Conservation (phyloP, 805 yeast genomes). For the Ogataea corticis region DNA sequence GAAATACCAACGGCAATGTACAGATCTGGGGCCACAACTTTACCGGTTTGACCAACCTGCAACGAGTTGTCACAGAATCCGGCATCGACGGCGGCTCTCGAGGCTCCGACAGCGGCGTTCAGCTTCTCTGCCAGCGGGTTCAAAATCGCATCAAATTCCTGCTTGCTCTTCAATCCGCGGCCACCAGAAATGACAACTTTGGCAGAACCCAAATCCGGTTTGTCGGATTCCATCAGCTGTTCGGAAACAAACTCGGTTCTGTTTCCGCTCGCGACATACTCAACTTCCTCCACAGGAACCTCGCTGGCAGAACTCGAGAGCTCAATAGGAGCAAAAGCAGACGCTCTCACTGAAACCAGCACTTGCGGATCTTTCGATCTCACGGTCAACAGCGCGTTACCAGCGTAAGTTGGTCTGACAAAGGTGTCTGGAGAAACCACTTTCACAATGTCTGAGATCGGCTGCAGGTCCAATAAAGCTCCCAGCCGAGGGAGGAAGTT, state of each 20-base stretch:
- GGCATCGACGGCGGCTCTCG: conserved; percentile 96
- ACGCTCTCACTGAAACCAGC: conserved; percentile 76
- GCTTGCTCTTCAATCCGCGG: conserved; percentile 88
- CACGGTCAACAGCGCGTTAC: conserved; percentile 86
- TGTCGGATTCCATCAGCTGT: conserved; percentile 69
- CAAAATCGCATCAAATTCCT: conserved; percentile 73
- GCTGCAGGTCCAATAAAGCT: conserved; percentile 83
- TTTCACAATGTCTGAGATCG: conserved; percentile 76
- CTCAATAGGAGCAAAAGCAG: conserved; percentile 63
- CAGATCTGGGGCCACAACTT: conserved; percentile 94
- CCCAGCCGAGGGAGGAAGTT: conserved; percentile 83
- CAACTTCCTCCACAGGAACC: conserved; percentile 50
- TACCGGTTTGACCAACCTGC: conserved; percentile 98
- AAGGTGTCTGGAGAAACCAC: conserved; percentile 71
- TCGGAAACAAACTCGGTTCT: conserved; percentile 72
- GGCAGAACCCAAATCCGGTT: conserved; percentile 91
- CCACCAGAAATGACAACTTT: conserved; percentile 86
- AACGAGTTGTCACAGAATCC: conserved; percentile 95
- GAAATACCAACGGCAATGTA: conserved; percentile 93
- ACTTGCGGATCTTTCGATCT: conserved; percentile 64
- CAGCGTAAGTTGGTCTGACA: conserved; percentile 94
- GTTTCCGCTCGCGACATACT: conserved; percentile 37
- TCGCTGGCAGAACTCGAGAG: conserved; percentile 33
- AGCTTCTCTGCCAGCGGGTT: conserved; percentile 82
- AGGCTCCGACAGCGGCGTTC: conserved; percentile 94